phyloP scores from a whole-genome alignment of 805 yeast species.

The Wickerhamiella kazuoi region DNA sequence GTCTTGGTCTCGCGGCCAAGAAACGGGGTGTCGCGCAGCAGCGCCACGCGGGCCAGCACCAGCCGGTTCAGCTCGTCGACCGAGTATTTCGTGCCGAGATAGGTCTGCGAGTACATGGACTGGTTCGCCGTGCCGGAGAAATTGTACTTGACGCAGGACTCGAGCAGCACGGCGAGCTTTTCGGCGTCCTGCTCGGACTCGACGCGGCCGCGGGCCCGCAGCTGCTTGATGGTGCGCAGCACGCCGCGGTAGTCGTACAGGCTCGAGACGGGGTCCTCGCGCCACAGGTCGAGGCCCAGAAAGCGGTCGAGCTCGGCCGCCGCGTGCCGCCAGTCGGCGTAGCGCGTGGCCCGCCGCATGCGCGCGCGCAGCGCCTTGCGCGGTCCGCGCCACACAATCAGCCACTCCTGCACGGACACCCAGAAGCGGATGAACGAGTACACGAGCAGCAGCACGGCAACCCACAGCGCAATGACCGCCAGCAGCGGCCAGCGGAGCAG shows the following conservation, averaged over 20 bases:
- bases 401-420: constrained; percentile 45
- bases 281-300: constrained; percentile 49
- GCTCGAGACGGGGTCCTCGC: constrained; percentile 37
- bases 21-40: constrained; percentile 23
- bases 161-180: constrained; percentile 38
- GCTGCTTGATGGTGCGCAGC: constrained; percentile 28
- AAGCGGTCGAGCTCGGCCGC: constrained; percentile 41
- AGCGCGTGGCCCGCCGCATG: constrained; percentile 33
- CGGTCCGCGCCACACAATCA: constrained; percentile 43
- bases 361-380: constrained; percentile 31
- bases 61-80: constrained; percentile 38
- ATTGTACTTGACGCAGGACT: constrained; percentile 50
- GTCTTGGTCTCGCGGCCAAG: constrained; percentile 29
- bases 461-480: constrained; percentile 36
- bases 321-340: constrained; percentile 43
- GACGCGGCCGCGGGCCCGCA: constrained; percentile 23
- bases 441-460: constrained; percentile 28
- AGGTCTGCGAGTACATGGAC: constrained; percentile 50
- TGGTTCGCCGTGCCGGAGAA: constrained; percentile 69
- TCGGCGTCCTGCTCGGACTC: constrained; percentile 14
- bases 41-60: constrained; percentile 31
- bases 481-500: constrained; percentile 53
- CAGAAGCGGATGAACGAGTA: constrained; percentile 39
- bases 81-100: constrained; percentile 53
- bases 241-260: constrained; percentile 54